phyloP scores from a whole-genome alignment of 768 basidiomycete species.

The Agrocybe praecox region DNA sequence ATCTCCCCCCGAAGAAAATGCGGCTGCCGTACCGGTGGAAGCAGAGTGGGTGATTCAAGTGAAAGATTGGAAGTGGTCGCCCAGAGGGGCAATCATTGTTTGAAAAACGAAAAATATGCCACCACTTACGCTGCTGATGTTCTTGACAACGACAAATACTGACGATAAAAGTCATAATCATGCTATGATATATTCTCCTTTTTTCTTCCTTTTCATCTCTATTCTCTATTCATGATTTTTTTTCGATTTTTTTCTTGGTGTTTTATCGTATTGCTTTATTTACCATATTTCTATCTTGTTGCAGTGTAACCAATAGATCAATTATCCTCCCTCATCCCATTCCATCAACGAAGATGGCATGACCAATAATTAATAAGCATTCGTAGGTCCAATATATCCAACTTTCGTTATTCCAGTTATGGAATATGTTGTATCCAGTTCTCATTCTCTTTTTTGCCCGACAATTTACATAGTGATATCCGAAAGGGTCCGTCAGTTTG shows the following conservation, averaged over 20 bases:
- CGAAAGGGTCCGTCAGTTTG: too few relatives aligned
- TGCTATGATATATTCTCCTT: background rate
- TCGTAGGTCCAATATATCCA: too few relatives aligned
- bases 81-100: conserved; percentile 11
- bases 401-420: too few relatives aligned
- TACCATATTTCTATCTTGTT: background rate
- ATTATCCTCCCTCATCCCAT: background rate
- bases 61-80: conserved; percentile 43
- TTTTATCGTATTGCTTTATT: background rate
- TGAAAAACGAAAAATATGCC: background rate
- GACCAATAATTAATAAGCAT: too few relatives aligned
- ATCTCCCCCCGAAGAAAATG: background rate
- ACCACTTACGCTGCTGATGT: background rate
- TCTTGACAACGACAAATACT: background rate
- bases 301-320: background rate
- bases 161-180: background rate
- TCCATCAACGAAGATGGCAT: too few relatives aligned
- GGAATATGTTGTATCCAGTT: too few relatives aligned
- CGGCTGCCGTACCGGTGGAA: conserved; percentile 25
- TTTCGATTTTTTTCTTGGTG: conserved; percentile 1
- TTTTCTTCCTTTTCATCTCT: background rate
- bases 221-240: background rate
- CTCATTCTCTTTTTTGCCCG: too few relatives aligned
- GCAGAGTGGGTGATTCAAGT: conserved; percentile 45
- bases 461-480: too few relatives aligned